Base-by-base conservation (phyloP, 2,329 filamentous ascomycete genomes). In the Aspergillus ochraceoroseus region DNA sequence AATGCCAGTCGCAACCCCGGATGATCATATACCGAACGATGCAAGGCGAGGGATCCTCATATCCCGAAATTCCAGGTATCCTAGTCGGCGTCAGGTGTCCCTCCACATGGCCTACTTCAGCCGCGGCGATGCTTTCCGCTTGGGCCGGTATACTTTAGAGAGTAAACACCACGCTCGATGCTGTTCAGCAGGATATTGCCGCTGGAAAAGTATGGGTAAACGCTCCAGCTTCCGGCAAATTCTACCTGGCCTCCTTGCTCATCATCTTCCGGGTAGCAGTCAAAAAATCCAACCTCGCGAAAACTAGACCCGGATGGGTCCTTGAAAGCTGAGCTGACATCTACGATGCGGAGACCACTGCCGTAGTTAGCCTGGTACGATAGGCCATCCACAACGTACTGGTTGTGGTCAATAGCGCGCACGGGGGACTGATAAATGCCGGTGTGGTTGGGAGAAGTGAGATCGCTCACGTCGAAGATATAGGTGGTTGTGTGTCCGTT, bases 401-500 rank as follows among this genome's bases (percentile, higher is more conserved):
- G 48, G 38, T 51, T 51, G 35, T 51, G 48, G 19, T 51, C 48
- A 39, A 51, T 51, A 5, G 46, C 47, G 11, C 38, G 34, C 19
- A 47, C 48, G 7, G 48, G 48, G 1, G 46, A 49, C 44, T 51
- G 46, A 41, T 51, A 51, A 5, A 27, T 33, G 2, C 48, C 48
- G 7, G 48, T 47, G 38, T 51, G 44, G 28, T 43, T 44, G 27
- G 48, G 48, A 8, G 30, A 31, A 0, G 46, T 32, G 2, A 47
- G 48, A 17, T 47, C 31, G 12, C 27, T 41, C 15, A 51, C 44
- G 36, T 51, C 46, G 34, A 51, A 51, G 17, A 51, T 44, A 25
- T 51, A 51, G 3, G 48, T 51, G n/a, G 48, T 51, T 2, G 48
- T 47, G 39, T 49, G 48, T 7, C 48, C 48, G 48, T 51, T 51